A percentile compares a stretch with the other conserved stretches of the same genome.
These are phyloP conservation scores for Bryum argenteum DNA, from an alignment of 225 moss, liverwort and hornwort species.

Conservation along the genomic window DNA sequence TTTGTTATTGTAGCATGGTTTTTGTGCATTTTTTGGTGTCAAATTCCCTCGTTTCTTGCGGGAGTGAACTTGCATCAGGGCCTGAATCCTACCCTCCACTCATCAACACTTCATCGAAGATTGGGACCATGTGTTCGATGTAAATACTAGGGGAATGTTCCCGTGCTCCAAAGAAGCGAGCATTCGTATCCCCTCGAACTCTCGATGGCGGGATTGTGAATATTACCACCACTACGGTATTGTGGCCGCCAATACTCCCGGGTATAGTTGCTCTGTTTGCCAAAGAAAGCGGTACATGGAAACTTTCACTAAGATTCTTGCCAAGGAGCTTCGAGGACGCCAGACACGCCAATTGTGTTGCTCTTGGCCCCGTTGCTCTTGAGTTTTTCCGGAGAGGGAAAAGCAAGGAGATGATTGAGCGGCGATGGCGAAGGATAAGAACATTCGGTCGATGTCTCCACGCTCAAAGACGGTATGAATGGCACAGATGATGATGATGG, in stretches of 20 bases:
- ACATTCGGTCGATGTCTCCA: no score
- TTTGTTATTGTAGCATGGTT: no score
- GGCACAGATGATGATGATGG: no score
- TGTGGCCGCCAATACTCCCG: slow-evolving; percentile 5
- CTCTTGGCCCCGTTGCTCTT: slow-evolving; percentile 11
- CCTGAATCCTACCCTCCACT: slow-evolving; percentile 17
- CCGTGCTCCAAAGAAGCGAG: slow-evolving; percentile 17
- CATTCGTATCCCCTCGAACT: background rate
- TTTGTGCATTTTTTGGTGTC: no score
- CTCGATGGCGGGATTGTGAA: slow-evolving; percentile 18
- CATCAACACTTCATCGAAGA: slow-evolving; percentile 13
- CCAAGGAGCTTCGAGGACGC: slow-evolving; percentile 26
- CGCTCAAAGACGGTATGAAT: no score
- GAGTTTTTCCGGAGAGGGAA: slow-evolving; percentile 22
- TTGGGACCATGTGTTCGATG: slow-evolving; percentile 18
- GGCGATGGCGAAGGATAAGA: no score
- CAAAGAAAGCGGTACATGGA: slow-evolving; percentile 25
- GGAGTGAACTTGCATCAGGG: slow-evolving; percentile 22
- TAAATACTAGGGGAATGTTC: slow-evolving; percentile 20
- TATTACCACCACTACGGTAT: slow-evolving; percentile 16
- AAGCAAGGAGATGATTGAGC: slow-evolving; percentile 25
- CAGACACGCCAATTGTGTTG: slow-evolving; percentile 28
- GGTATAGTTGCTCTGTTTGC: slow-evolving; percentile 2
- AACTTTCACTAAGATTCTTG: slow-evolving; percentile 16
- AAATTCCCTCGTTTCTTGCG: background rate